Percentiles rank a stretch among this genome's conserved stretches.
phyloP scores from a whole-genome alignment of 2,329 filamentous ascomycete species.

The Didymella lethalis region DNA sequence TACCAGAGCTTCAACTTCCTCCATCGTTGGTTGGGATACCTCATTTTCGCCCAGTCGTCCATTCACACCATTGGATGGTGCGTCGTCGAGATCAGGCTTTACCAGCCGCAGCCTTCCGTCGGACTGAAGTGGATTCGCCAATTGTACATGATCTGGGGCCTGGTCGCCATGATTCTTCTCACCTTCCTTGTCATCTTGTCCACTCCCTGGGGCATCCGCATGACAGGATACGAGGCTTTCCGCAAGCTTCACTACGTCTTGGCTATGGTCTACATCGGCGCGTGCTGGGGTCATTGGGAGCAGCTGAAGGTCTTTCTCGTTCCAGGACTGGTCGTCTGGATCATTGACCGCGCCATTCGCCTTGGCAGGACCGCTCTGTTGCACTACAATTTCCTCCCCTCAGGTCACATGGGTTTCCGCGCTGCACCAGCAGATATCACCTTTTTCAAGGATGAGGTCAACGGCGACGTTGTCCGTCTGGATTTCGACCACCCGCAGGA shows the following conservation, averaged over 20 bases:
- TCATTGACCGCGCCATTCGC: slow-evolving; percentile 68
- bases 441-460: slow-evolving; percentile 54
- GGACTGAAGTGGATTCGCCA: slow-evolving; percentile 67
- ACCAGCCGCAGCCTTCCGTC: slow-evolving; percentile 73
- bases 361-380: slow-evolving; percentile 66
- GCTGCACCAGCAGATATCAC: slow-evolving; percentile 37
- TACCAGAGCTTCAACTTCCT: slow-evolving; percentile 69
- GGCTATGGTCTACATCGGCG: slow-evolving; percentile 76
- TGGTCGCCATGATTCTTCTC: slow-evolving; percentile 72
- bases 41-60: slow-evolving; percentile 72
- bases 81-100: slow-evolving; percentile 70
- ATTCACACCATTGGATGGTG: slow-evolving; percentile 77
- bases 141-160: slow-evolving; percentile 75
- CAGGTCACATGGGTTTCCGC: slow-evolving; percentile 43
- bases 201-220: slow-evolving; percentile 65
- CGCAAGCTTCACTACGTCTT: slow-evolving; percentile 76
- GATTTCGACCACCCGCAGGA: slow-evolving; percentile 70
- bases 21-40: slow-evolving; percentile 71
- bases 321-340: slow-evolving; percentile 69
- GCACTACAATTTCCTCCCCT: slow-evolving; percentile 58
- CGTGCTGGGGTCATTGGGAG: slow-evolving; percentile 78
- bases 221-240: slow-evolving; percentile 80
- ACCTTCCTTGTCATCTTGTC: slow-evolving; percentile 68
- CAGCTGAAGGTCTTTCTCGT: slow-evolving; percentile 56
- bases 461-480: slow-evolving; percentile 64